Percentiles rank a stretch among this genome's conserved stretches.
Evolutionary conservation across 257 asterid species (phyloP).

Genomic region (Forsythia suspensa): DNA sequence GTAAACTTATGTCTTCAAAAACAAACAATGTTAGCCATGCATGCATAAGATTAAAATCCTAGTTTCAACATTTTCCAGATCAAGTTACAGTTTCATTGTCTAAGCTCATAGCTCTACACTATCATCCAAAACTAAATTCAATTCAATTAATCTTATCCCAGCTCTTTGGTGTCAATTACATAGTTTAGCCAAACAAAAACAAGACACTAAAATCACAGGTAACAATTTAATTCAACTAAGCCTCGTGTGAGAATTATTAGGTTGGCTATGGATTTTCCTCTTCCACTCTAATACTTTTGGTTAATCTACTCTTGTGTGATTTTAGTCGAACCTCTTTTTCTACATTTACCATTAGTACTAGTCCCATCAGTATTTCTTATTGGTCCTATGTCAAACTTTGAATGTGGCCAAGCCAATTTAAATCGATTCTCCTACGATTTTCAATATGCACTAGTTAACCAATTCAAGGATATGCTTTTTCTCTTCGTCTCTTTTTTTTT

Average conservation of each 20-base stretch:
- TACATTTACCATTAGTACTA: neutral
- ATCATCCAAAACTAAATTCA: neutral
- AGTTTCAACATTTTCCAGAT: neutral
- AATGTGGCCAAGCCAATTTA: neutral
- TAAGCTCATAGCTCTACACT: neutral
- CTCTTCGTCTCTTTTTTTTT: neutral
- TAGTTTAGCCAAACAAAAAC: neutral
- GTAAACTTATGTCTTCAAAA: neutral
- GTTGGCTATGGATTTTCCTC: neutral
- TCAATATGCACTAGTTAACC: too few species aligned
- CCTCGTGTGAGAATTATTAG: neutral
- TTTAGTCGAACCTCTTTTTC: neutral
- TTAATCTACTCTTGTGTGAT: neutral
- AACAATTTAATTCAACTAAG: neutral
- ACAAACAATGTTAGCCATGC: neutral
- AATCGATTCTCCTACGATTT: too few species aligned
- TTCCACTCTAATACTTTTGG: neutral
- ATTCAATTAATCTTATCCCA: neutral
- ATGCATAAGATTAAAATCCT: neutral
- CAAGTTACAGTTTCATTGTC: neutral
- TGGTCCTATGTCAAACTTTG: neutral
- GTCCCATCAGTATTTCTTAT: neutral
- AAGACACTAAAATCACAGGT: neutral
- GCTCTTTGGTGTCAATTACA: neutral
- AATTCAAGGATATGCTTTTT: too few species aligned